These are phyloP conservation scores for Sindora glabra DNA, from an alignment of 306 rosid species.

Conservation along the genomic window DNA sequence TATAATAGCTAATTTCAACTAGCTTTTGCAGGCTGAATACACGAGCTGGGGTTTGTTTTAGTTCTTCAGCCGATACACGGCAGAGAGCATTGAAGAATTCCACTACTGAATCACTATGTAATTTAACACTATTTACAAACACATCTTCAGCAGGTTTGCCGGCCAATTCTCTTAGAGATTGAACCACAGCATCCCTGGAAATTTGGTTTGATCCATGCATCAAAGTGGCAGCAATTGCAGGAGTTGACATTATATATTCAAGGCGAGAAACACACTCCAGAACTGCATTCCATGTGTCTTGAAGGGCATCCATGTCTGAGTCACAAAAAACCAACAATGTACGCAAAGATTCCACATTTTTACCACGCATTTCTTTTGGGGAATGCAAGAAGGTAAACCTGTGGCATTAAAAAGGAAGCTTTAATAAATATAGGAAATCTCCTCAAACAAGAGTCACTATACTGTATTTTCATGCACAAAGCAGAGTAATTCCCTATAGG, in stretches of 20 bases:
- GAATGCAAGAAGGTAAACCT: constrained; percentile 99
- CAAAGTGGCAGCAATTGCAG: constrained; percentile 77
- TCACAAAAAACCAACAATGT: constrained; percentile 73
- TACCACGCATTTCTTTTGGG: constrained; percentile 98
- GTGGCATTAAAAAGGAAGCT: constrained; percentile 32
- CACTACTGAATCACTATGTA: constrained; percentile 92
- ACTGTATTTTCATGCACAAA: constrained; percentile 8
- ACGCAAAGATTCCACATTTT: constrained; percentile 92
- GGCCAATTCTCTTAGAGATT: constrained; percentile 82
- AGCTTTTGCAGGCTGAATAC: constrained; percentile 99
- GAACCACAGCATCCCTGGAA: constrained; percentile 91
- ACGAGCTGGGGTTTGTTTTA: constrained; percentile 91
- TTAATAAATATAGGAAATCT: constrained; percentile 15
- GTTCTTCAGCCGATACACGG: constrained; percentile 97
- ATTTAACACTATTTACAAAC: constrained; percentile 86
- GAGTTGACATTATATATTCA: constrained; percentile 76
- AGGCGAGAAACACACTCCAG: constrained; percentile 97
- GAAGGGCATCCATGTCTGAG: constrained; percentile 75
- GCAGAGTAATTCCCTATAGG: constrained; percentile 7
- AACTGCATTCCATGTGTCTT: constrained; percentile 99
- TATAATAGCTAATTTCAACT: constrained; percentile 97
- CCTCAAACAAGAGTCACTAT: constrained; percentile 11
- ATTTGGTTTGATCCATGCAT: constrained; percentile 98
- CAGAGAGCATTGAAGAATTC: constrained; percentile 97
- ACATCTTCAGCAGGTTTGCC: constrained; percentile 97